A percentile compares a stretch with the other conserved stretches of the same genome.
Conservation (phyloP, 2,329 filamentous ascomycete genomes). For the Periconia digitata region DNA sequence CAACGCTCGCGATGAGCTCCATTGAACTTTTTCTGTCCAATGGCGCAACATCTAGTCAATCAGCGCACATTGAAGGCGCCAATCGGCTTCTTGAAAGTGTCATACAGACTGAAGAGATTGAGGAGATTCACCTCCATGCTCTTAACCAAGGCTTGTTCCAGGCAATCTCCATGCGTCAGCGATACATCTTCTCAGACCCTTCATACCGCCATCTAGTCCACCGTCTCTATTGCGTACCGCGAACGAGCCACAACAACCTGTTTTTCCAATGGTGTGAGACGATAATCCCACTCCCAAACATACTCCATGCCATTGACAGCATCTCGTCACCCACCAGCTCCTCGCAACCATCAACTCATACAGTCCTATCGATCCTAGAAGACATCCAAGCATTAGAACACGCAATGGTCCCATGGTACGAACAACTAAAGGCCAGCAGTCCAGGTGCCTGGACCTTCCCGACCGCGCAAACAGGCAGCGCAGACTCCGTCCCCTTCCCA, state of each 20-base stretch:
- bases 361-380: slow-evolving; percentile 9
- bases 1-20: slow-evolving; percentile 22
- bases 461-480: slow-evolving; percentile 3
- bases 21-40: slow-evolving; percentile 22
- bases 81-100: slow-evolving; percentile 14
- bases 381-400: slow-evolving; percentile 15
- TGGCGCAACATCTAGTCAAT: slow-evolving; percentile 15
- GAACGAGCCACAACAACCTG: slow-evolving; percentile 12
- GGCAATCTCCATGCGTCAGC: slow-evolving; percentile 12
- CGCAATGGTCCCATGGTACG: slow-evolving; percentile 12
- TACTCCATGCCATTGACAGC: slow-evolving; percentile 13
- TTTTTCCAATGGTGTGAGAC: slow-evolving; percentile 20
- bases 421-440: slow-evolving; percentile 10
- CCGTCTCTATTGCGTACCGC: slow-evolving; percentile 10
- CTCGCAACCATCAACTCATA: background rate
- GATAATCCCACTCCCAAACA: slow-evolving; percentile 19
- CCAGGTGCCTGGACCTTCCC: slow-evolving; percentile 12
- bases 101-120: slow-evolving; percentile 7
- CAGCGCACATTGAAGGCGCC: slow-evolving; percentile 21
- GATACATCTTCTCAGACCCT: slow-evolving; percentile 14
- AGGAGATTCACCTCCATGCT: slow-evolving; percentile 20
- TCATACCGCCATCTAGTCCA: slow-evolving; percentile 10
- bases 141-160: slow-evolving; percentile 21
- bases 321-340: slow-evolving; percentile 1
- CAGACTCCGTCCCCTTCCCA: slow-evolving; percentile 8